Conservation (phyloP, 2,329 filamentous ascomycete species). For the Colletotrichum sansevieriae region DNA sequence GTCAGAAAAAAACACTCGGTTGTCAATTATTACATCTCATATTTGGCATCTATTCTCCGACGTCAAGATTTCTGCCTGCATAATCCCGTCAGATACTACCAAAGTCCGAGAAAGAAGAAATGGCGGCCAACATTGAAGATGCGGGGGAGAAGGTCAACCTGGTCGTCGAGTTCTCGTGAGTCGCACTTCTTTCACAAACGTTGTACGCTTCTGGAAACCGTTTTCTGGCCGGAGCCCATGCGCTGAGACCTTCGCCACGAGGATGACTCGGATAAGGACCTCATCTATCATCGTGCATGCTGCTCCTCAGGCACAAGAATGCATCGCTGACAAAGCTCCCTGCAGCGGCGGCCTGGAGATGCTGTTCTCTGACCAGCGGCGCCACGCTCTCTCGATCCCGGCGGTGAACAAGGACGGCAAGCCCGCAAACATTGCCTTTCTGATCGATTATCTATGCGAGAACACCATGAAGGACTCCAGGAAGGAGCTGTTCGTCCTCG, state of each 20-base stretch:
- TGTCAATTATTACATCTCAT: slow-evolving; percentile 31
- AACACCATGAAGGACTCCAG: slow-evolving; percentile 87
- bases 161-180: slow-evolving; percentile 78
- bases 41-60: slow-evolving; percentile 39
- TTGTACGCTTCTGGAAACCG: slow-evolving; percentile 16
- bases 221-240: not conserved
- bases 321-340: slow-evolving; percentile 32
- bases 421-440: slow-evolving; percentile 77
- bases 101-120: slow-evolving; percentile 27
- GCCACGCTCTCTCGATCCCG: slow-evolving; percentile 79
- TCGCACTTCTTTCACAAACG: slow-evolving; percentile 33
- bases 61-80: slow-evolving; percentile 14
- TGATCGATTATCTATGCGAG: slow-evolving; percentile 84
- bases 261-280: slow-evolving; percentile 15
- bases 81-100: slow-evolving; percentile 13
- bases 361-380: slow-evolving; percentile 87
- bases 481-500: slow-evolving; percentile 90
- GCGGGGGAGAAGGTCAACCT: slow-evolving; percentile 62
- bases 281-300: slow-evolving; percentile 22
- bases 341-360: slow-evolving; percentile 90
- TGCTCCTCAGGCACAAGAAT: slow-evolving; percentile 12
- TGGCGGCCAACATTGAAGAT: slow-evolving; percentile 36
- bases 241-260: slow-evolving; percentile 1
- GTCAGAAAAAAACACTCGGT: slow-evolving; percentile 37
- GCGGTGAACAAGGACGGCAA: slow-evolving; percentile 69